Percentiles rank a stretch among this genome's conserved stretches.
These are phyloP conservation scores for Quercus suber DNA, from an alignment of 306 rosid species.

Conservation along the genomic window DNA sequence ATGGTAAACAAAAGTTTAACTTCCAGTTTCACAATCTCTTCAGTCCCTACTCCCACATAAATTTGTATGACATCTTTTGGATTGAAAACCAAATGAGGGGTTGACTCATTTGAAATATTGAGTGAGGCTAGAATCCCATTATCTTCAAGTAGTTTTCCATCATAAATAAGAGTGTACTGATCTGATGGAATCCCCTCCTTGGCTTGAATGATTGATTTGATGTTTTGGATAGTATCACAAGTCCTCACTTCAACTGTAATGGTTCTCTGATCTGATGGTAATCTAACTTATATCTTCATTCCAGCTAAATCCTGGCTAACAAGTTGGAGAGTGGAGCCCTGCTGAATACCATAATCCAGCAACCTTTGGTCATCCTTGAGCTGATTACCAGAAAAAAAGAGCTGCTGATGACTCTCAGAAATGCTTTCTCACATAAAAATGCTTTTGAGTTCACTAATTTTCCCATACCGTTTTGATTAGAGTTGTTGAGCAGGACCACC, in stretches of 20 bases:
- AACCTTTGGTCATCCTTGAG: slow-evolving; percentile 9
- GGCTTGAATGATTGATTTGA: slow-evolving; percentile 15
- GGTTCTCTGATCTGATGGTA: background rate
- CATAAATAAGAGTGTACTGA: slow-evolving; percentile 9
- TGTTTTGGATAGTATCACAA: slow-evolving; percentile 9
- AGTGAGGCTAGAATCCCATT: slow-evolving; percentile 17
- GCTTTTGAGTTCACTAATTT: slow-evolving; percentile 13
- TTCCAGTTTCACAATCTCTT: background rate
- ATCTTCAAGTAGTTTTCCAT: slow-evolving; percentile 23
- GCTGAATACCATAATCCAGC: slow-evolving; percentile 8
- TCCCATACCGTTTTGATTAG: background rate
- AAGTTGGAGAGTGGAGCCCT: slow-evolving; percentile 5
- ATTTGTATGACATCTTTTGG: slow-evolving; percentile 8
- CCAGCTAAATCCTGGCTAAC: background rate
- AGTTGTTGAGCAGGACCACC: background rate
- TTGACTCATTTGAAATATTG: slow-evolving; percentile 4
- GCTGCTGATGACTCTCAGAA: slow-evolving; percentile 14
- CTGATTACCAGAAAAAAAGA: background rate
- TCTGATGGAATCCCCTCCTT: background rate
- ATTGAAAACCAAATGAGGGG: slow-evolving; percentile 10
- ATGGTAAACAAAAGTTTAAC: slow-evolving; percentile 11
- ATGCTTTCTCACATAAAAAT: background rate
- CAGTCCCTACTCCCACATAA: slow-evolving; percentile 2
- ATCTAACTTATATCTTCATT: slow-evolving; percentile 14
- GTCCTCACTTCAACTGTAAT: slow-evolving; percentile 16